Conservation (phyloP, 192 early-diverging fungal genomes). For the Coemansia sp. region DNA sequence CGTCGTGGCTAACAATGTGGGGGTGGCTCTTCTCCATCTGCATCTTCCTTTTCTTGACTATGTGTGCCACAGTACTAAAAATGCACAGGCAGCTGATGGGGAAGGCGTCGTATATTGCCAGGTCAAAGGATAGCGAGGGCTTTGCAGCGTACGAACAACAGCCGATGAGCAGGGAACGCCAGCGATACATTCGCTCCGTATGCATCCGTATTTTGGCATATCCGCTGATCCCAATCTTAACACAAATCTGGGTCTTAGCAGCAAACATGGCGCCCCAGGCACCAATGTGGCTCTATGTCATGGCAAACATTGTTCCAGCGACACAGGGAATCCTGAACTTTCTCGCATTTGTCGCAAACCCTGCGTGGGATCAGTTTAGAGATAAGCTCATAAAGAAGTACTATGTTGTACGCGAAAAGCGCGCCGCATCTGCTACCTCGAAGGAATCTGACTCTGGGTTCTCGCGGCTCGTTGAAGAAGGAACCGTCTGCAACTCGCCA, state of each 20-base stretch:
- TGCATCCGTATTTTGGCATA: slow-evolving; percentile 23
- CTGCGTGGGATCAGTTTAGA: slow-evolving; percentile 24
- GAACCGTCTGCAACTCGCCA: slow-evolving; percentile 3
- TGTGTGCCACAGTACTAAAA: neutral
- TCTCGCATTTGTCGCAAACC: slow-evolving; percentile 25
- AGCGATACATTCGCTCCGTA: slow-evolving; percentile 17
- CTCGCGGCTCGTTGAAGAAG: neutral
- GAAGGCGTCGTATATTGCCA: neutral
- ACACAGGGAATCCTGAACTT: slow-evolving; percentile 48
- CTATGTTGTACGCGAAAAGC: neutral
- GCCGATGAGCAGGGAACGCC: slow-evolving; percentile 1
- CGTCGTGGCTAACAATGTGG: slow-evolving; percentile 50
- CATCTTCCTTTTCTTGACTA: slow-evolving; percentile 12
- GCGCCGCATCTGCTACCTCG: neutral
- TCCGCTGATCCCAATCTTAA: slow-evolving; percentile 31
- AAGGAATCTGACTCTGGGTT: slow-evolving; percentile 5
- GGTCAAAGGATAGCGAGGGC: neutral
- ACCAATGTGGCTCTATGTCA: slow-evolving; percentile 52
- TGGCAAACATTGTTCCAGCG: slow-evolving; percentile 46
- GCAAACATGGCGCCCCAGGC: slow-evolving; percentile 31
- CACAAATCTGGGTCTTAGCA: slow-evolving; percentile 42
- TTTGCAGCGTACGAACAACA: neutral
- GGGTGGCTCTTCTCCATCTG: slow-evolving; percentile 32
- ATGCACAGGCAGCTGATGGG: slow-evolving; percentile 1
- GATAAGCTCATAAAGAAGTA: neutral